Percentiles rank a stretch among this genome's conserved stretches.
phyloP scores from a whole-genome alignment of 164 flowering plant genomes.

The Dillenia suffruticosa region DNA sequence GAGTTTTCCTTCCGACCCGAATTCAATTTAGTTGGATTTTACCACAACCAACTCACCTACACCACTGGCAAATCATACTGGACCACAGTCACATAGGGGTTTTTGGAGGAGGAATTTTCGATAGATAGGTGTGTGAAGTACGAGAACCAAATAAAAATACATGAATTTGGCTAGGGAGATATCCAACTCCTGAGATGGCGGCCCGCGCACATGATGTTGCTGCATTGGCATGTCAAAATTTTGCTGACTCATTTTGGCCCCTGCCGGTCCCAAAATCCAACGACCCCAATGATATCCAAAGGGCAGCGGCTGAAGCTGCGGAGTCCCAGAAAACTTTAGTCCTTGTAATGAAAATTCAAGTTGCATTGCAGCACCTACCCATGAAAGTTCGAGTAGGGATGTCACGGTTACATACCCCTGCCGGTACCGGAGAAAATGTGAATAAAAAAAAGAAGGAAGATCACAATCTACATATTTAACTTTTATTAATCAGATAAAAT shows the following conservation, averaged over 20 bases:
- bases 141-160: constrained; percentile 40
- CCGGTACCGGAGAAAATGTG: background rate
- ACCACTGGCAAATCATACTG: no score
- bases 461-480: no score
- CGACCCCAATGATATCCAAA: background rate
- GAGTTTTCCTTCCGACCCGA: no score
- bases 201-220: constrained; percentile 50
- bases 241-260: background rate
- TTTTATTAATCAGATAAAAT: no score
- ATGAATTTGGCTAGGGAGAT: constrained; percentile 63
- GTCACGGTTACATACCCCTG: background rate
- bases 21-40: no score
- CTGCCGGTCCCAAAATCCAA: background rate
- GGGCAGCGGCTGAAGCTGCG: background rate
- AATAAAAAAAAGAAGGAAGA: no score
- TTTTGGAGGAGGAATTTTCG: constrained; percentile 10
- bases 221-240: constrained; percentile 19
- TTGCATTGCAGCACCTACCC: background rate
- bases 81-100: no score
- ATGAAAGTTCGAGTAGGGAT: background rate
- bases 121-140: constrained; percentile 59
- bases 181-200: constrained; percentile 44
- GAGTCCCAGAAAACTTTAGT: background rate
- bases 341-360: background rate
- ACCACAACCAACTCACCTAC: no score